phyloP scores from a whole-genome alignment of 805 yeast genomes.

The Kodamaea lidongshanica region DNA sequence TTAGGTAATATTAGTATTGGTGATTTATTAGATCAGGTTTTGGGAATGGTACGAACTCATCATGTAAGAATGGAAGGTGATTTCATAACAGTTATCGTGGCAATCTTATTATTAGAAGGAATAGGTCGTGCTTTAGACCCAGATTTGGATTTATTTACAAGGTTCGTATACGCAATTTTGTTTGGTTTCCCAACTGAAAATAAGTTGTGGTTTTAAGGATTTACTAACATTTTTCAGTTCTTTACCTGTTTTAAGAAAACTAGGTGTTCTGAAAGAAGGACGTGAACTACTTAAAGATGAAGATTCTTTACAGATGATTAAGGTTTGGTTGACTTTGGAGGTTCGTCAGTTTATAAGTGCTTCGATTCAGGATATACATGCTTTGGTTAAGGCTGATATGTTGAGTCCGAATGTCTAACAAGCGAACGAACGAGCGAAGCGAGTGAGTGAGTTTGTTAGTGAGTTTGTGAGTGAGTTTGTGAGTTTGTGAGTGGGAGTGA shows the following conservation, averaged over 20 bases:
- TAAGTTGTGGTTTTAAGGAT: slow-evolving; percentile 10
- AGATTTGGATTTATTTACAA: slow-evolving; percentile 86
- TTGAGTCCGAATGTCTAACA: slow-evolving; percentile 36
- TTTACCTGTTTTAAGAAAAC: slow-evolving; percentile 75
- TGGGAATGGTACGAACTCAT: slow-evolving; percentile 85
- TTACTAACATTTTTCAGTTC: slow-evolving; percentile 43
- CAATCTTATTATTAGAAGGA: slow-evolving; percentile 86
- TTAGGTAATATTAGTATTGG: slow-evolving; percentile 90
- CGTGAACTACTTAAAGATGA: slow-evolving; percentile 48
- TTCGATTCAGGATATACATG: slow-evolving; percentile 62
- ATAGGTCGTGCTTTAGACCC: slow-evolving; percentile 94
- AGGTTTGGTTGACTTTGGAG: slow-evolving; percentile 88
- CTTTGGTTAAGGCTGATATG: slow-evolving; percentile 41
- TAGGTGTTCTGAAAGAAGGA: slow-evolving; percentile 66
- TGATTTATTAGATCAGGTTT: slow-evolving; percentile 78
- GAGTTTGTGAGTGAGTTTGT: too few species aligned
- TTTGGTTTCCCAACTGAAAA: slow-evolving; percentile 38
- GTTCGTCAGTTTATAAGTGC: slow-evolving; percentile 80
- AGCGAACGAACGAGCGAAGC: too few species aligned
- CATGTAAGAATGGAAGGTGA: slow-evolving; percentile 98
- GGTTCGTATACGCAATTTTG: slow-evolving; percentile 63
- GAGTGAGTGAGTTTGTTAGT: too few species aligned
- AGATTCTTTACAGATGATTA: slow-evolving; percentile 71
- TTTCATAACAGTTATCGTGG: slow-evolving; percentile 90
- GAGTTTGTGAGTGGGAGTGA: too few species aligned